Percentiles rank a stretch among this genome's conserved stretches.
These are phyloP conservation scores for Boletus rubroflammeus DNA, from an alignment of 768 basidiomycete species.

Conservation along the genomic window DNA sequence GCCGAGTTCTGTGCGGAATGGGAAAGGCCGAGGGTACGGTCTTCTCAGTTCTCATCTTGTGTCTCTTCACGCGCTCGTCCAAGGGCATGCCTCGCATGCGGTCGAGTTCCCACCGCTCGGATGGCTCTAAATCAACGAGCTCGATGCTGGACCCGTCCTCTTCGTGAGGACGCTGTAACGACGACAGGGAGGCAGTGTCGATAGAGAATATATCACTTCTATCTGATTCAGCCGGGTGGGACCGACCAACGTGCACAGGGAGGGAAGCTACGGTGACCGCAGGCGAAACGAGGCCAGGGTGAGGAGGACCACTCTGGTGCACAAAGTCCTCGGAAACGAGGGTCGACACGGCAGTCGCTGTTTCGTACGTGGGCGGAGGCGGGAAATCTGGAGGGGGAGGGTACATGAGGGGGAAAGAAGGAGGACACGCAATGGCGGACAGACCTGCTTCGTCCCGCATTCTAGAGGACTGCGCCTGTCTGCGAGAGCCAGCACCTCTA, in stretches of 20 bases:
- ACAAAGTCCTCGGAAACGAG: slow-evolving; percentile 41
- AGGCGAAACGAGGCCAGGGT: slow-evolving; percentile 24
- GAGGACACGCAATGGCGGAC: slow-evolving; percentile 4
- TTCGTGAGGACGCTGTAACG: slow-evolving; percentile 28
- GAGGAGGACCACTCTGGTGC: slow-evolving; percentile 25
- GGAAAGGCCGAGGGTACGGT: slow-evolving; percentile 16
- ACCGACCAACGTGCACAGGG: slow-evolving; percentile 11
- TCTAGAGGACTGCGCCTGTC: slow-evolving; percentile 24
- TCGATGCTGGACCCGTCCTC: slow-evolving; percentile 51
- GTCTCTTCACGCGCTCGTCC: slow-evolving; percentile 38
- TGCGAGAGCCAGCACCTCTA: slow-evolving; percentile 29
- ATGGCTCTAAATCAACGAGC: slow-evolving; percentile 48
- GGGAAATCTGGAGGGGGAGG: slow-evolving; percentile 51
- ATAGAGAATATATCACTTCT: slow-evolving; percentile 24
- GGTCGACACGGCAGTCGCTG: slow-evolving; percentile 41
- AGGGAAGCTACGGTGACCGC: slow-evolving; percentile 25
- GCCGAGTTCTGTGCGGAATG: slow-evolving; percentile 28
- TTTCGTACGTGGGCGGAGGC: slow-evolving; percentile 73
- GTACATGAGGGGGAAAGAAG: slow-evolving; percentile 1
- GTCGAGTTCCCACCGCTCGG: slow-evolving; percentile 43
- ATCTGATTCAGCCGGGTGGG: slow-evolving; percentile 16
- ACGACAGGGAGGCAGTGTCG: slow-evolving; percentile 15
- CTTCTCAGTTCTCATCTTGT: slow-evolving; percentile 34
- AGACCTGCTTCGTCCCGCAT: slow-evolving; percentile 33
- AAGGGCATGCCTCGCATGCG: slow-evolving; percentile 41